Evolutionary conservation across 257 asterid genomes (phyloP).

Genomic region (Solanum paucissectum): DNA sequence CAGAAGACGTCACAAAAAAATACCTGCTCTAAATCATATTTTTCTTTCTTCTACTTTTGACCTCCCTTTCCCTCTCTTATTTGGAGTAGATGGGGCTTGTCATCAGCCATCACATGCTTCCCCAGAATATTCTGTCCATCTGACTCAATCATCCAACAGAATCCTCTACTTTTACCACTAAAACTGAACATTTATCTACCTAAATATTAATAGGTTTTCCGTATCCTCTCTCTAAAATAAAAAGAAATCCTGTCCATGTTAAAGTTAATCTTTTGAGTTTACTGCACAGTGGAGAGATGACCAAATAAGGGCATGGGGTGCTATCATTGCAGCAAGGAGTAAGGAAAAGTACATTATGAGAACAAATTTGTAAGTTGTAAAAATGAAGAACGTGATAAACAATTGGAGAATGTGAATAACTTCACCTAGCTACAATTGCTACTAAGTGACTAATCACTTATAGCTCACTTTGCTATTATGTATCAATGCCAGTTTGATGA

Average conservation of each 20-base stretch:
- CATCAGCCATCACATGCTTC: not conserved
- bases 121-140: not conserved
- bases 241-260: not conserved
- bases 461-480: not conserved
- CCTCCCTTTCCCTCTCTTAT: not conserved
- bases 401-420: not conserved
- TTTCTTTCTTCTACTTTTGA: not conserved
- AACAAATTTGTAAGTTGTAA: not conserved
- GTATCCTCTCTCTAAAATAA: not conserved
- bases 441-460: not conserved
- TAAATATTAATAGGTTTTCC: not conserved
- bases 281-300: not conserved
- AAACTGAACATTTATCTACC: not conserved
- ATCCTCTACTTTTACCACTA: not conserved
- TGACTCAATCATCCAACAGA: not conserved
- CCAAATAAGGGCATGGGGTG: not conserved
- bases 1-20: not conserved
- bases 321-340: not conserved
- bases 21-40: not conserved
- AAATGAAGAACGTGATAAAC: not conserved
- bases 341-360: not conserved
- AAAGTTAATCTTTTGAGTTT: not conserved
- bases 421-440: not conserved
- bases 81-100: not conserved
- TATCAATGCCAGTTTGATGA: not conserved